Base-by-base conservation (phyloP, 1,284 basidiomycete species). In the Apiotrichum montevideense region DNA sequence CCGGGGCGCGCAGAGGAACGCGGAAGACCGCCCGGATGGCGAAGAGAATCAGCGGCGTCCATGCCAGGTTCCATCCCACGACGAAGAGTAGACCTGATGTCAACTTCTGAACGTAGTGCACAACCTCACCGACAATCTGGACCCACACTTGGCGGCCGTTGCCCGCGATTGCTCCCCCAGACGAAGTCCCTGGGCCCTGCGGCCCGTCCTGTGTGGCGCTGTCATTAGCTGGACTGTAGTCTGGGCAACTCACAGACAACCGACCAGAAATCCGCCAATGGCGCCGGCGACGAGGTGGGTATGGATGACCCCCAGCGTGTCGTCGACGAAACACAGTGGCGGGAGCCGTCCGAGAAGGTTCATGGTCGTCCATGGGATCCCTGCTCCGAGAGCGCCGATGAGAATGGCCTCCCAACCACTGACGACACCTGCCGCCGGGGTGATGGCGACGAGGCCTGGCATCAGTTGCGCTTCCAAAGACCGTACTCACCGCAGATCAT, bases 301-400 rank as follows among this genome's bases (percentile, higher is more conserved):
- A 58, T 61, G 55, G 53, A 63, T 50, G 51, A 62, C 55, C 39
- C 60, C 60, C 46, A 66, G 55, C 35, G 58, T 60, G 48, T 63
- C 58, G 54, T 63, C 61, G 41, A 64, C 57, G 29, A 47, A 54
- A 14, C 42, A 50, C 37, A 59, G 57, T n/a, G 41, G 52, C 14
- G 43, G 32, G 35, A 44, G 50, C 29, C 57, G 59, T 34, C 58
- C 63, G 7, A 57, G 42, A 37, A 63, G 50, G 54, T 63, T 64
- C 63, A 64, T 64, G 15, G 61, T 55, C 10, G 54, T 4, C 63
- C 63, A 64, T 2, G 62, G 55, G 32, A 63, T 55, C n/a, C 54
- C 52, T 3, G 57, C 66, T 15, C 61, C 54, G 29, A 66, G 51
- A n/a, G 60, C 44, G 33, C 58, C 55, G 51, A 65, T 63, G 47